These are phyloP conservation scores for Durotheca rogersii DNA, from an alignment of 495 filamentous ascomycete species.

Conservation along the genomic window DNA sequence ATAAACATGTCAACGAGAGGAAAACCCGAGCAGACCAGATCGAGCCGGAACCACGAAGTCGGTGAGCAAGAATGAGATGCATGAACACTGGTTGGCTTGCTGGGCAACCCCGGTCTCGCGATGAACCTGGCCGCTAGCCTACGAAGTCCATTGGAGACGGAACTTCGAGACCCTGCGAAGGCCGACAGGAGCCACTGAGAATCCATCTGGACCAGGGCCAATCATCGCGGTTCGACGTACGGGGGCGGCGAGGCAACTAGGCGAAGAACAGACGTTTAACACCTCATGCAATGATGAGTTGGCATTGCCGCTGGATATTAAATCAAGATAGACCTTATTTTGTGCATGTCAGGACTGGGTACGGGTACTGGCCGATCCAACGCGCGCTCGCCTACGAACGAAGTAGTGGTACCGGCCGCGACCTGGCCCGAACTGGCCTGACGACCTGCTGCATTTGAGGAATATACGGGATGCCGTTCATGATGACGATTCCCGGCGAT, in stretches of 20 bases:
- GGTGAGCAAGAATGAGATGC: slow-evolving; percentile 59
- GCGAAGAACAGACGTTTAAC: slow-evolving; percentile 56
- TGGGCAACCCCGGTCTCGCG: slow-evolving; percentile 34
- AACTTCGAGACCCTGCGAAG: slow-evolving; percentile 33
- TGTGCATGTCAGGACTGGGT: slow-evolving; percentile 50
- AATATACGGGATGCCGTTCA: slow-evolving; percentile 33
- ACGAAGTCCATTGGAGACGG: slow-evolving; percentile 39
- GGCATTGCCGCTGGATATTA: slow-evolving; percentile 74
- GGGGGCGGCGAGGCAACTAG: slow-evolving; percentile 46
- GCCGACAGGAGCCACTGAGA: slow-evolving; percentile 38
- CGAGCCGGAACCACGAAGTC: slow-evolving; percentile 57
- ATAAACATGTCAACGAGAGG: slow-evolving; percentile 9
- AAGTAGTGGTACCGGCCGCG: slow-evolving; percentile 28
- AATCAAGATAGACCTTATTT: slow-evolving; percentile 56
- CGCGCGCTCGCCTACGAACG: slow-evolving; percentile 15
- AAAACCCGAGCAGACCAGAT: slow-evolving; percentile 44
- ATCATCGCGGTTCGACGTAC: slow-evolving; percentile 20
- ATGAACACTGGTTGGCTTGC: slow-evolving; percentile 55
- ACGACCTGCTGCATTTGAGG: slow-evolving; percentile 32
- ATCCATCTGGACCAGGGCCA: slow-evolving; percentile 30
- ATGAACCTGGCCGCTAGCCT: slow-evolving; percentile 44
- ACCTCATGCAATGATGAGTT: slow-evolving; percentile 85
- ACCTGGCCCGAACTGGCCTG: slow-evolving; percentile 26
- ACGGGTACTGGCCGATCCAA: slow-evolving; percentile 36
- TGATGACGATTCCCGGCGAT: slow-evolving; percentile 29